Base-by-base conservation (phyloP, 2,329 filamentous ascomycete species). In the Coniosporium tulheliwenetii region DNA sequence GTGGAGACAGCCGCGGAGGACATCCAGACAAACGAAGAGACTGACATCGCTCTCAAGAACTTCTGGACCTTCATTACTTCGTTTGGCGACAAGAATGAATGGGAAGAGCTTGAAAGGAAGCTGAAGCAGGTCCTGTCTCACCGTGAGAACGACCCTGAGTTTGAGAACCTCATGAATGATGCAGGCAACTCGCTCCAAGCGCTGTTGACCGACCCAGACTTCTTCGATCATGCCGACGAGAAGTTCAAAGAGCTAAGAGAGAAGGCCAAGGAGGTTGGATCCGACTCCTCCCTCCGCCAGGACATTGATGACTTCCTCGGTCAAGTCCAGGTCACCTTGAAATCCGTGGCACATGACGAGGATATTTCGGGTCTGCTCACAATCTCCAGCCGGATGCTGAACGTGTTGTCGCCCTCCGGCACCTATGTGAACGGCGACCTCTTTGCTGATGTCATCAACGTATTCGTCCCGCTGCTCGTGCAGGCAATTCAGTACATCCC, bases 401-500 rank as follows among this genome's bases (percentile, higher is more conserved):
- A 71, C 37, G 74, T 87, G 37, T 62, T 93, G 1, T 87, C 78
- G 2, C 80, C 80, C 0, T 60, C 67, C 0, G 71, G 81, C 43
- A 61, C 71, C 3, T 70, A 75, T 40, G 69, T 75, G 14, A 89
- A 87, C 53, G 64, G 68, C 0, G 80, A 85, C 26, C 67, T 96
- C 1, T 62, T 91, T 3, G 69, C 76, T 2, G 89, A 96, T 55
- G 65, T 76, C 2, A 70, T 85, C 48, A 81, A 89, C 44, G 76
- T 89, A 10, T 87, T 95, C 54, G 67, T 91, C 5, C 89, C 89
- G 0, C 64, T 85, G 10, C 53, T 86, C 3, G 73, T 95, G 43
- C 71, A 84, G 48, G 75, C 76, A 2, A 70, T 96, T 30, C 86
- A 95, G 56, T 86, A 85, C 59, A 65, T 96, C 3, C 89, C 89